Evolutionary conservation across 108 stramenopile species (phyloP), one percentile per base, ranked within the genome.

Genomic region (Cyclotella cryptica): DNA sequence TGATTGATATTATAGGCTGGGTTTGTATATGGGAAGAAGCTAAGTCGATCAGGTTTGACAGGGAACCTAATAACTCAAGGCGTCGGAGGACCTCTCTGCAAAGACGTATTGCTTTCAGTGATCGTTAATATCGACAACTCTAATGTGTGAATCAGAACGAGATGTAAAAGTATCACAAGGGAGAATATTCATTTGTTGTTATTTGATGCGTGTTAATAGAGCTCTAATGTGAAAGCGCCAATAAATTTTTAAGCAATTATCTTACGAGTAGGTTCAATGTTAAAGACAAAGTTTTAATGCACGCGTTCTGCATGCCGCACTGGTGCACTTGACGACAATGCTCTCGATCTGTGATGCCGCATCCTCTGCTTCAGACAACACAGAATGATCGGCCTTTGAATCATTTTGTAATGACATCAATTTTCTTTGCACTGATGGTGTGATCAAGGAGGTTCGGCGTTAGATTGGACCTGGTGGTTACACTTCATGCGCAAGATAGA

Each of bases 41-140:
- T 83, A 17, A 51, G 68, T n/a, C 21, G 54, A 21, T 57, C 66
- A 9, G 82, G 76, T 14, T 21, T 69, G 55, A 77, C 75, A 21
- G 82, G 71, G 28, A 21, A 60, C 22, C 59, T 69, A 0, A 41
- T 77, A 5, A 77, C 82, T 15, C 40, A 65, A 51, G 82, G 82
- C 0, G 49, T 8, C 0, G 82, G 82, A 13, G 82, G 82, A 0
- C 67, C 82, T 2, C 72, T 72, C 15, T 83, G 82, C 42, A 83
- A 83, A 57, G 82, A 83, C 72, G 82, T 71, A 0, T 64, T 83
- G 57, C 35, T 83, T 17, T 72, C 71, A 10, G 45, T 83, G 47
- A 71, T 83, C 45, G 82, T 83, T 39, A 83, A 83, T 29, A 76
- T 47, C 21, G 54, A 76, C 13, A 43, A 51, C 64, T 69, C 39